phyloP scores from a whole-genome alignment of 495 filamentous ascomycete species.

The Lindgomyces ingoldianus region DNA sequence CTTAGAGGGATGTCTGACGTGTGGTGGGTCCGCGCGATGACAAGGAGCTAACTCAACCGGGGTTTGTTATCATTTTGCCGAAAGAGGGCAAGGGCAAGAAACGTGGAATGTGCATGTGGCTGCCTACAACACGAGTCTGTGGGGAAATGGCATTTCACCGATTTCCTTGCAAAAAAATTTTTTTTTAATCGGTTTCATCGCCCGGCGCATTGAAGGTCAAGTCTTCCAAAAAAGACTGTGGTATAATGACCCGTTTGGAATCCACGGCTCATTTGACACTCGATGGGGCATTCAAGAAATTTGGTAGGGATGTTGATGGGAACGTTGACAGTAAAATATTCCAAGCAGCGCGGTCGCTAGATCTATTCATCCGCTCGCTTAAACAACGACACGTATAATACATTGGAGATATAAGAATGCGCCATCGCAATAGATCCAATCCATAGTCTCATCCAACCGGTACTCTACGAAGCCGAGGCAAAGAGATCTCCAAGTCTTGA shows the following conservation, averaged over 20 bases:
- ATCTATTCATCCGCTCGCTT: neutral
- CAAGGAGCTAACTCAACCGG: too few species aligned
- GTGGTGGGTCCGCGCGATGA: too few species aligned
- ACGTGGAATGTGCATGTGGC: neutral
- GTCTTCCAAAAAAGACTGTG: neutral
- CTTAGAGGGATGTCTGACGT: too few species aligned
- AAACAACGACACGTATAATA: too few species aligned
- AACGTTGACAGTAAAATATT: too few species aligned
- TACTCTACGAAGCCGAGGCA: neutral
- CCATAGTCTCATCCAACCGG: neutral
- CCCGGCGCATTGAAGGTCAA: too few species aligned
- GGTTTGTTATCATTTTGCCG: neutral
- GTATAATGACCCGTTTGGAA: neutral
- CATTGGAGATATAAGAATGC: too few species aligned
- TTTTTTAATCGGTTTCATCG: neutral
- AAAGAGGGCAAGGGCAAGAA: neutral
- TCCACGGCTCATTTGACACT: neutral
- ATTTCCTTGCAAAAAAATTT: neutral
- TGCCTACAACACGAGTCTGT: neutral
- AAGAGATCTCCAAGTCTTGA: conserved; percentile 1
- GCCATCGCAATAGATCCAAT: neutral
- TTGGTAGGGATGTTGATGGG: neutral
- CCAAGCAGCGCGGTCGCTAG: neutral
- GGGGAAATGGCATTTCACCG: conserved; percentile 3
- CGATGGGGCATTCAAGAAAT: neutral